Evolutionary conservation across 73 alveolate genomes (phyloP), one percentile per base, ranked within the genome.

Genomic region (Uronychia binucleata): DNA sequence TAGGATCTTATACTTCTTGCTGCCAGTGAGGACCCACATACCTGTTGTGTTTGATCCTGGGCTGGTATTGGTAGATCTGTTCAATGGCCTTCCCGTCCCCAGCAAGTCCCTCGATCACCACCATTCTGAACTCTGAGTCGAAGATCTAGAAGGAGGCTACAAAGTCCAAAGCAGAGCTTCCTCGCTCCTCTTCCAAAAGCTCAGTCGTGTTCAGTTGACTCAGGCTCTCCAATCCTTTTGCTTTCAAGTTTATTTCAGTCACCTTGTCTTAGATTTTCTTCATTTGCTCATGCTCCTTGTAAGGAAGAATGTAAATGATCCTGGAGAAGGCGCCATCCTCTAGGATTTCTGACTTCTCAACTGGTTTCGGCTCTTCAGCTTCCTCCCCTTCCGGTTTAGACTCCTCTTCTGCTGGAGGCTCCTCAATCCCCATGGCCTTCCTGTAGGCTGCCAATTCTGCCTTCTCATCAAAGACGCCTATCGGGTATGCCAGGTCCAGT

Each of bases 81-180:
- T 90, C 75, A 87, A 93, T 82, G 25, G 91, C 91, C 28, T 86
- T 77, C 28, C 96, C 93, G n/a, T 77, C 82, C 11, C 94, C 95
- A 32, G 88, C 91, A 0, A 93, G 91, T 30, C 97, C 97, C 87
- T 93, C 97, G 29, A 93, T 26, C 0, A 90, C 91, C 33, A 86
- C 58, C 77, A 93, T 79, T 81, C 97, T 81, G 75, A 78, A 82
- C 57, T 90, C 95, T 1, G 85, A 27, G 77, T 93, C 97, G 89
- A 93, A 84, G 33, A 93, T 59, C 33, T 79, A 89, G 60, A 93
- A 87, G 0, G 96, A 94, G 1, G 94, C 92, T 0, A 93, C 67
- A 58, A 89, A 80, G 79, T 93, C 97, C 0, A 93, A 27, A 25
- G 58, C 59, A 26, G 92, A 46, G 79, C 82, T 85, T 35, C 33